Base-by-base conservation (phyloP, 495 filamentous ascomycete species). In the Clavariopsis aquatica region DNA sequence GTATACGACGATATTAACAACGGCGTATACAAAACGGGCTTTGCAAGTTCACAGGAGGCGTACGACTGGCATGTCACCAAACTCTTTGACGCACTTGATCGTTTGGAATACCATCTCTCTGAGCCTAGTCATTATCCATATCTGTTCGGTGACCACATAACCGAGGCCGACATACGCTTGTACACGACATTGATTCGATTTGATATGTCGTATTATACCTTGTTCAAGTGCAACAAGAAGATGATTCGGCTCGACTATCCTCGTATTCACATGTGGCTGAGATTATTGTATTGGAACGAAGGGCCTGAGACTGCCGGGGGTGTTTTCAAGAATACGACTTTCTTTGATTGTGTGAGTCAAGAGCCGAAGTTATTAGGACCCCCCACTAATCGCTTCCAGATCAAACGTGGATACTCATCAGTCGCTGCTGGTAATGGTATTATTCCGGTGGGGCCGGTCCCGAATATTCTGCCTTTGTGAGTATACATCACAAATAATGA, bases 141-240 rank as follows among this genome's bases (percentile, higher is more conserved):
- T 73, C 87, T 87, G 68, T 87, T 88, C 55, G 92, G 91, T 20
- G 72, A 82, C 4, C 34, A 72, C 22, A 75, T 94, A 54, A 95
- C 91, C 0, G 92, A 96, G 78, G 85, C 85, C 0, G 92, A 96
- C 76, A 82, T 96, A 52, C 77, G 91, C 17, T 78, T 93, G 29
- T 93, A 84, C 78, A 87, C 90, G 1, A 95, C 91, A 1, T 85
- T 95, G 36, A 77, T 93, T 62, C 84, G 91, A 28, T 96, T 96
- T 75, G 92, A 96, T 69, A 81, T 84, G 9, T 90, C 93, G 29
- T 96, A 96, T 69, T 90, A 93, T 10, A 89, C 93, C 78, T 88
- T 94, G 73, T 96, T 96, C 80, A 95, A 94, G 79, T 92, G 89
- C 72, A 96, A 96, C 73, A 73, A 95, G 31, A 82, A 84, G 64